These are phyloP conservation scores for Lenwebbia sp. DNA, from an alignment of 345 rosid genomes.

Conservation along the genomic window DNA sequence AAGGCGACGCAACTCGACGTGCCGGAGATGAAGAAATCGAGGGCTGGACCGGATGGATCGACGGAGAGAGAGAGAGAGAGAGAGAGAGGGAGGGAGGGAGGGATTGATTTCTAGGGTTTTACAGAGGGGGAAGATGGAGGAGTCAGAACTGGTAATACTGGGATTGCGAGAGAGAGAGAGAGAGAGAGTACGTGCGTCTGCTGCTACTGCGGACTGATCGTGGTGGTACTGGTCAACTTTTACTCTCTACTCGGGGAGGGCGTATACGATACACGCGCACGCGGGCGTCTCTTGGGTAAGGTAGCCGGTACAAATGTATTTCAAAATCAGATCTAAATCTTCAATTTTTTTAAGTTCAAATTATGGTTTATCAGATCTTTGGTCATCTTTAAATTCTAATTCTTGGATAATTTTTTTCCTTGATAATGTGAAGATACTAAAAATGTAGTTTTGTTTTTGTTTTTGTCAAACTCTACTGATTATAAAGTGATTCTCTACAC, in stretches of 20 bases:
- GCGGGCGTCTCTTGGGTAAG: too few relatives aligned
- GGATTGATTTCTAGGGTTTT: conserved; percentile 33
- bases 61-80: background rate
- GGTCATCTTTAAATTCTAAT: background rate
- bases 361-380: background rate
- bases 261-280: background rate
- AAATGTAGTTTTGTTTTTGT: background rate
- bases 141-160: background rate
- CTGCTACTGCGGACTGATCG: background rate
- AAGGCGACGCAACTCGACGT: background rate
- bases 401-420: background rate
- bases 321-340: background rate
- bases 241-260: background rate
- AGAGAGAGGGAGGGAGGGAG: background rate
- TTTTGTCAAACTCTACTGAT: accelerated
- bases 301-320: too few relatives aligned
- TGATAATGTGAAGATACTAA: background rate
- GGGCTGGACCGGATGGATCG: background rate
- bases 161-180: background rate
- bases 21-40: background rate
- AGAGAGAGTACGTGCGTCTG: background rate
- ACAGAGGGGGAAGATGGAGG: conserved; percentile 5
- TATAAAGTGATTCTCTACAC: background rate
- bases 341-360: background rate
- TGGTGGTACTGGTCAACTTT: background rate